These are phyloP conservation scores for Zizania palustris DNA, from an alignment of 202 grass and related monocot genomes.

Conservation along the genomic window DNA sequence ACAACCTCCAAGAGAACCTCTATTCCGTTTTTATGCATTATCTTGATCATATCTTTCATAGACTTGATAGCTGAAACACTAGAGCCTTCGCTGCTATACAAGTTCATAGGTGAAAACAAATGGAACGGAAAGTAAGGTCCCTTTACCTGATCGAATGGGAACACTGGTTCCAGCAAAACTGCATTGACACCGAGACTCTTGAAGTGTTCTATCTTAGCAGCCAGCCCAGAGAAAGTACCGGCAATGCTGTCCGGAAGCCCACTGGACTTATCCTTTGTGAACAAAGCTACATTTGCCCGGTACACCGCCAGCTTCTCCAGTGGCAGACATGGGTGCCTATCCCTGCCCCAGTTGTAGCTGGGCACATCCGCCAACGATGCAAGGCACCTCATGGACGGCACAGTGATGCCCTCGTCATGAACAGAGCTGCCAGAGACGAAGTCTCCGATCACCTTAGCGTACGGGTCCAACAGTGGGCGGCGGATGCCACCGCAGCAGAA, in stretches of 20 bases:
- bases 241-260: constrained; percentile 37
- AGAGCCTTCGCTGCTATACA: constrained; percentile 35
- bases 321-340: constrained; percentile 55
- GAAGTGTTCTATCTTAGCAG: constrained; percentile 65
- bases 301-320: constrained; percentile 88
- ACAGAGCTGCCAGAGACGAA: constrained; percentile 44
- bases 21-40: constrained; percentile 73
- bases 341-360: constrained; percentile 69
- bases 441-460: constrained; percentile 67
- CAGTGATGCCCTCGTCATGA: constrained; percentile 39
- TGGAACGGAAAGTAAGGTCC: constrained; percentile 86
- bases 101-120: constrained; percentile 71
- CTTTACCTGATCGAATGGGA: constrained; percentile 70
- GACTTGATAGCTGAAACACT: constrained; percentile 59
- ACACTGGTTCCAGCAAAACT: constrained; percentile 82
- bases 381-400: constrained; percentile 56
- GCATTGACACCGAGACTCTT: constrained; percentile 76
- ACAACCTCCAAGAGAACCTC: constrained; percentile 89
- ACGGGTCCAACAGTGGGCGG: constrained; percentile 71
- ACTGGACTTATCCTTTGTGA: constrained; percentile 62
- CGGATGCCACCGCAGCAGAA: constrained; percentile 68
- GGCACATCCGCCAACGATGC: constrained; percentile 47
- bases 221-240: constrained; percentile 63
- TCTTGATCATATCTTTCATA: constrained; percentile 92
- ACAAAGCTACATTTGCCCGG: constrained; percentile 71